Base-by-base conservation (phyloP, 1,284 basidiomycete species). In the Cryptococcus wingfieldii region DNA sequence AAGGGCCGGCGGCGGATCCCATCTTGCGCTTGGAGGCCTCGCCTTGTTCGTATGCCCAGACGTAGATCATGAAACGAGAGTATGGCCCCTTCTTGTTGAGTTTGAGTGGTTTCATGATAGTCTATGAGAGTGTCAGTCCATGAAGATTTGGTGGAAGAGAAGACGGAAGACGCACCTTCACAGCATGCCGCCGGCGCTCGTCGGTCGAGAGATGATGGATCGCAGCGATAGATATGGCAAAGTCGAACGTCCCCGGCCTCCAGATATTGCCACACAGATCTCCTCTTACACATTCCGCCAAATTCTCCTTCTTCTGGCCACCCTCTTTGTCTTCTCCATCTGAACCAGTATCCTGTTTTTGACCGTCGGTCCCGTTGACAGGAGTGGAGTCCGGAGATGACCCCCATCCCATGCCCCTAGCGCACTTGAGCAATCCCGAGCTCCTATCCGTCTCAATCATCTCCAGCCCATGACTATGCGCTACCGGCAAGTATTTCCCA, bases 41-140 rank as follows among this genome's bases (percentile, higher is more conserved):
- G 55, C 95, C 91, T 78, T 99, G 96, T 70, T 97, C 93, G 53
- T 89, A 84, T 1, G 95, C 94, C 96, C 96, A 99, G n/a, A 98
- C 96, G 67, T 96, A 97, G 66, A 98, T 87, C 62, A 99, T 80
- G 55, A 93, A 81, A 7, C 90, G 84, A 10, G 90, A 87, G 64
- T 87, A 70, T 0, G 69, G 67, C 0, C 56, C 52, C 16, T 45
- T 41, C 9, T 44, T 38, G 7, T 83, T 2, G 67, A 84, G 79
- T 1, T 83, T 84, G 39, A 90, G 83, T 13, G 81, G 79, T 55
- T 83, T 80, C 16, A 92, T 70, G 19, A 93, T 14, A 18, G 25
- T 25, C 42, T 44, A 19, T 18, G 16, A 44, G 5, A 18, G n/a
- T 25, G 18, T 44, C n/a, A 44, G 42, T 9, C 31, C 6, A 34